Conservation (phyloP, 495 filamentous ascomycete genomes). For the Penicillium lagena region DNA sequence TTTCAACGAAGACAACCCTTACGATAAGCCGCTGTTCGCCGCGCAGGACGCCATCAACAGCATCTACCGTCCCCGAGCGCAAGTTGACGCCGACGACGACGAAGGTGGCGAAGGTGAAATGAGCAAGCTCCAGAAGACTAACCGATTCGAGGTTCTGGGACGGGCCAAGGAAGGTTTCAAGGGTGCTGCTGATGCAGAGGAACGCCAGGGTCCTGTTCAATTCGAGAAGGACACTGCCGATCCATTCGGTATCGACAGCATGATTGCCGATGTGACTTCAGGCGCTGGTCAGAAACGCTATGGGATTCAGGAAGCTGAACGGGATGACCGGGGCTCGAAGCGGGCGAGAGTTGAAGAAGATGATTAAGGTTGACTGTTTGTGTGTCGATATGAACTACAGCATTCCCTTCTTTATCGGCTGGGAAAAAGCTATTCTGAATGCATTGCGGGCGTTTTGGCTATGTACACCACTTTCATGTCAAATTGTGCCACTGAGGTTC, state of each 20-base stretch:
- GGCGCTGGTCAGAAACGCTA: constrained; percentile 62
- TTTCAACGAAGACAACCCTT: constrained; percentile 96
- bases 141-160: constrained; percentile 82
- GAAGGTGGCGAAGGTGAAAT: constrained; percentile 79
- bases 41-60: constrained; percentile 92
- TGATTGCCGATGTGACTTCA: constrained; percentile 72
- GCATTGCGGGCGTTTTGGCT: constrained; percentile 25
- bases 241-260: constrained; percentile 88
- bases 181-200: constrained; percentile 82
- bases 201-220: constrained; percentile 85
- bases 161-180: constrained; percentile 81
- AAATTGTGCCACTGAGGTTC: too few species aligned
- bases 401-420: neutral
- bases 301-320: constrained; percentile 71
- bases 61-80: constrained; percentile 81
- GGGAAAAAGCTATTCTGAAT: constrained; percentile 7
- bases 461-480: constrained; percentile 4
- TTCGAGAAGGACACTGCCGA: constrained; percentile 91
- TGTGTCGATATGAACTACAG: constrained; percentile 3
- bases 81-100: constrained; percentile 63
- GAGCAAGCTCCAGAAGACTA: constrained; percentile 76
- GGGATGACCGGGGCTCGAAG: constrained; percentile 57
- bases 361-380: constrained; percentile 5
- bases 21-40: constrained; percentile 96
- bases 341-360: constrained; percentile 77